Percentiles rank a stretch among this genome's conserved stretches.
Conservation (phyloP, 352 stramenopile species). For the Elongisporangium prolatum region DNA sequence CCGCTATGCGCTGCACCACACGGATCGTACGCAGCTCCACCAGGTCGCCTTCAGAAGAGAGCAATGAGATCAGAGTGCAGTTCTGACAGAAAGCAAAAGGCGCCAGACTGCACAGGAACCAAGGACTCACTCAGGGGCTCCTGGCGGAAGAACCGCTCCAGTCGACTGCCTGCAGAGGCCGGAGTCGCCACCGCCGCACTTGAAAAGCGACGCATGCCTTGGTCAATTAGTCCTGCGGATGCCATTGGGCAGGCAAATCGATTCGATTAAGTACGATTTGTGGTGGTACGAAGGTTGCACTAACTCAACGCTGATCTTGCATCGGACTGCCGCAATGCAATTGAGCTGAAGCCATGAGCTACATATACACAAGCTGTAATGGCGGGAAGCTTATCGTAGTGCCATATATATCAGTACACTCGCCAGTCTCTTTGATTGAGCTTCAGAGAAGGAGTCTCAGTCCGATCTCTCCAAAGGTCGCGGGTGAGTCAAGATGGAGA, state of each 20-base stretch:
- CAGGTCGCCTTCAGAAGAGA: slow-evolving; percentile 25
- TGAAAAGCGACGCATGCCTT: slow-evolving; percentile 23
- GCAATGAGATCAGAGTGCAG: background rate
- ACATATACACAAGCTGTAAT: too few species aligned
- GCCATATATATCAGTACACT: too few species aligned
- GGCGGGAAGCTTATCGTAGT: too few species aligned
- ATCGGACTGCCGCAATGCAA: too few species aligned
- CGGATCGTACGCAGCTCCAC: slow-evolving; percentile 54
- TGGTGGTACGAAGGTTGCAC: background rate
- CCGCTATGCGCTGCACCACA: slow-evolving; percentile 43
- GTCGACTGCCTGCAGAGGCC: slow-evolving; percentile 17
- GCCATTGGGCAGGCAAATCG: background rate
- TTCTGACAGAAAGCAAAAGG: background rate
- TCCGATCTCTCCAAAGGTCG: background rate
- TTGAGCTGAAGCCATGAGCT: too few species aligned
- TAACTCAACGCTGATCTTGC: background rate
- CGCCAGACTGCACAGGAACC: background rate
- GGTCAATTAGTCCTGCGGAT: background rate
- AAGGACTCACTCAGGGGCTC: slow-evolving; percentile 27
- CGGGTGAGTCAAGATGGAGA: slow-evolving; percentile 32
- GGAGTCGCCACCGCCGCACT: slow-evolving; percentile 10
- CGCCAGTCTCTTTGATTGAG: too few species aligned
- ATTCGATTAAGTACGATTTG: background rate
- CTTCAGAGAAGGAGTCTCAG: background rate
- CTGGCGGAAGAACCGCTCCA: slow-evolving; percentile 26